phyloP scores from a whole-genome alignment of 129 eudicot genomes.

The Centella asiatica region DNA sequence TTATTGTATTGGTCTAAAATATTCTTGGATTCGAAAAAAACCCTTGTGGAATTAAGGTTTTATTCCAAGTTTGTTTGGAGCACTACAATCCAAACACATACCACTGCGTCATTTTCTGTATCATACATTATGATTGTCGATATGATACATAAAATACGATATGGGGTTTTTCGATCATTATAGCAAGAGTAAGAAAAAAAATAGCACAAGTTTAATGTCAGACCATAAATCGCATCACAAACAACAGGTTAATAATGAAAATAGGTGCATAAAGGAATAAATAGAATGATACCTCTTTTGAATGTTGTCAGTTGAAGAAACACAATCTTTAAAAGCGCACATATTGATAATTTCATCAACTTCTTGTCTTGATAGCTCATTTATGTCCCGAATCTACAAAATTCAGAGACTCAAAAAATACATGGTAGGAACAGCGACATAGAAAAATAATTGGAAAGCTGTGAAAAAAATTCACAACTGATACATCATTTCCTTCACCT shows the following conservation, averaged over 20 bases:
- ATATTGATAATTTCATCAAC: conserved; percentile 75
- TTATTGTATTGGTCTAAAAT: too few relatives aligned
- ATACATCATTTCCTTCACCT: conserved; percentile 33
- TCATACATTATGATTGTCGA: too few relatives aligned
- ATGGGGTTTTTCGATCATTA: too few relatives aligned
- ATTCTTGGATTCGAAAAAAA: too few relatives aligned
- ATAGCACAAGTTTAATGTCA: not conserved
- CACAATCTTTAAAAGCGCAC: conserved; percentile 44
- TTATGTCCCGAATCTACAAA: conserved; percentile 78
- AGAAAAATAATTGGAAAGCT: not conserved
- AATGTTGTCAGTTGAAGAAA: conserved; percentile 65
- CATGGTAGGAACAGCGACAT: not conserved
- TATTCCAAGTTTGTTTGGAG: too few relatives aligned
- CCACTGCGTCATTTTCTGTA: too few relatives aligned
- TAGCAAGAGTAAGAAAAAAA: too few relatives aligned
- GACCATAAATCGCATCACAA: too few relatives aligned
- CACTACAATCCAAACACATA: too few relatives aligned
- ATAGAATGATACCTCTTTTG: conserved; percentile 52
- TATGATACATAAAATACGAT: too few relatives aligned
- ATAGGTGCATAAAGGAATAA: not conserved
- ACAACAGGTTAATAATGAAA: not conserved
- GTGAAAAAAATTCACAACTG: not conserved
- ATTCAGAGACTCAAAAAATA: not conserved
- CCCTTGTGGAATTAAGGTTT: too few relatives aligned
- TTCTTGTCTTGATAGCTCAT: conserved; percentile 89